Evolutionary conservation across 495 filamentous ascomycete genomes (phyloP), one percentile per base, ranked within the genome.

Genomic region (Penicillium silybi): DNA sequence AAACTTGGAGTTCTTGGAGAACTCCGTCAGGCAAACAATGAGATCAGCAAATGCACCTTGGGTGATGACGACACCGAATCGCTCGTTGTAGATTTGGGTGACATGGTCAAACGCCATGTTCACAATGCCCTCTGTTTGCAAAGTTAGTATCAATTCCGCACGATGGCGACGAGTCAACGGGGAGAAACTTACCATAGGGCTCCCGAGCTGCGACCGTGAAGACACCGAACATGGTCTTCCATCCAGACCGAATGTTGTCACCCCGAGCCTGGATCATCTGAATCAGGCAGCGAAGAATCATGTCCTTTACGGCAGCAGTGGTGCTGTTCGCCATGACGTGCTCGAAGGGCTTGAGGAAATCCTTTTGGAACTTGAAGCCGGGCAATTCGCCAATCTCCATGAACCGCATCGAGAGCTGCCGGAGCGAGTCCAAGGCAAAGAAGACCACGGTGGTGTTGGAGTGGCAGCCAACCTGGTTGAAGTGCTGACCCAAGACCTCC

Each of bases 341-440:
- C 70, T 97, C 91, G 54, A 99, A 99, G 0, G 93, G 93, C 67
- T 96, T 97, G 23, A 97, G 77, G 71, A 99, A 97, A 60, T 99
- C 93, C 65, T 99, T 99, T 60, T 99, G 93, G 65, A 99, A 99
- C 66, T 97, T 97, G 83, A 99, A 99, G 57, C 95, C 95, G 0
- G 93, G 88, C 54, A 99, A 70, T 65, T 99, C 93, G 56, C 96
- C 95, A 53, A 97, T 89, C 70, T 99, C 95, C 85, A 99, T 88
- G 70, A 97, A 99, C 2, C 89, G 85, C 92, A 97, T 97, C 0
- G 92, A 95, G 35, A 99, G 75, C 66, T 99, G 93, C 29, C 93
- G 84, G 35, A 99, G 72, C 0, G 92, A 96, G 65, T 99, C 92
- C 25, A 99, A 76, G 2, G 93, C 95, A 63, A 97, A 97, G 74